A percentile compares a stretch with the other conserved stretches of the same genome.
phyloP scores from a whole-genome alignment of 2,329 filamentous ascomycete genomes.

The Ophiocordyceps camponoti-saundersi region DNA sequence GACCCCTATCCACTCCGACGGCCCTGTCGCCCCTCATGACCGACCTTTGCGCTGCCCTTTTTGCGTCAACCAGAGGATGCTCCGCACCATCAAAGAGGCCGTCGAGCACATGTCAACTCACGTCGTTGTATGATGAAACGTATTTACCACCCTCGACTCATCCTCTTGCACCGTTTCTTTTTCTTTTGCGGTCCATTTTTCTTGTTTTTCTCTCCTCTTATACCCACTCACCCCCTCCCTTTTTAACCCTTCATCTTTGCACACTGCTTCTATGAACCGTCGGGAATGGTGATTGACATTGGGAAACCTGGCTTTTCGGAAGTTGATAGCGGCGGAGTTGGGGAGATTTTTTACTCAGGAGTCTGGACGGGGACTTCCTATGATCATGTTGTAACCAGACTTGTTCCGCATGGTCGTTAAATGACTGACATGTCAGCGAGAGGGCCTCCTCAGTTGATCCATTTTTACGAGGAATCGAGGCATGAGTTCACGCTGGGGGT shows the following conservation, averaged over 20 bases:
- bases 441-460: background rate
- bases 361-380: background rate
- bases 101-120: conserved; percentile 47
- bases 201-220: background rate
- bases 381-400: background rate
- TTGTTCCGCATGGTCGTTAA: background rate
- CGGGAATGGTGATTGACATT: background rate
- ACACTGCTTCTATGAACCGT: background rate
- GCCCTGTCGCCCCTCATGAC: conserved; percentile 26
- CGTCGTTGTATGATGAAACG: conserved; percentile 29
- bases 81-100: conserved; percentile 42
- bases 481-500: background rate
- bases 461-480: background rate
- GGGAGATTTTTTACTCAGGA: background rate
- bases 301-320: background rate
- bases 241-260: background rate
- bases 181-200: background rate
- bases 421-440: background rate
- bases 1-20: conserved; percentile 35
- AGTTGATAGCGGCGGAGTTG: conserved; percentile 1
- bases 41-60: conserved; percentile 39
- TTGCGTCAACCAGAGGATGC: conserved; percentile 44
- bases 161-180: background rate
- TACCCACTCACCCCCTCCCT: background rate
- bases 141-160: background rate